phyloP scores from a whole-genome alignment of 441 rosid species.

The Erodium trifolium region DNA sequence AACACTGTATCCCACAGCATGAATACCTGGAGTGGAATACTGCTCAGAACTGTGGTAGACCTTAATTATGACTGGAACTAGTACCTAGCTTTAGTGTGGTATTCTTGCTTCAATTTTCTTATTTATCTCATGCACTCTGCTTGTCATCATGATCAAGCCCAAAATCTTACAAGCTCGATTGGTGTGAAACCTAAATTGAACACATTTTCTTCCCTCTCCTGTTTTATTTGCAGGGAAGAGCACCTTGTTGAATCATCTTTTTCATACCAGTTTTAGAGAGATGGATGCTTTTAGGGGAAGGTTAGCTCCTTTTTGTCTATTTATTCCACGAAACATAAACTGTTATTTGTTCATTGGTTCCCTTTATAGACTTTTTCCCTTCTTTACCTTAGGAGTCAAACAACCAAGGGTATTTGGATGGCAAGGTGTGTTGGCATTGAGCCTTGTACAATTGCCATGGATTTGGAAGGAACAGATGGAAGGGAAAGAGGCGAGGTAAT shows the following conservation, averaged over 20 bases:
- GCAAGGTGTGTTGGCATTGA: constrained; percentile 68
- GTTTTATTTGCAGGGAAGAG: constrained; percentile 50
- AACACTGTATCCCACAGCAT: no score
- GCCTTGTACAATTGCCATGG: constrained; percentile 80
- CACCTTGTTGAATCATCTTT: constrained; percentile 78
- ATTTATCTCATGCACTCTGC: no score
- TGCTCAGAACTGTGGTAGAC: no score
- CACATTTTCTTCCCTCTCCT: background rate
- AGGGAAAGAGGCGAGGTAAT: constrained; percentile 92
- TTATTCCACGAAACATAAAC: background rate
- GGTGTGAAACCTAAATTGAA: background rate
- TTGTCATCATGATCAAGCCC: no score
- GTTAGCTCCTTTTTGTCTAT: constrained; percentile 26
- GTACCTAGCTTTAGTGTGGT: no score
- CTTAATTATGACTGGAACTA: no score
- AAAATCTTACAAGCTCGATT: no score
- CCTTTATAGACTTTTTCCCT: background rate
- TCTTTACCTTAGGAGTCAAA: constrained; percentile 57
- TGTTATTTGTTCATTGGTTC: constrained; percentile 1
- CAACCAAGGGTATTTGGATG: constrained; percentile 91
- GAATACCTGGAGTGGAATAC: no score
- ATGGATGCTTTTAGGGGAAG: constrained; percentile 79
- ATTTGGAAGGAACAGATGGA: constrained; percentile 93
- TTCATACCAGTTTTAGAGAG: constrained; percentile 68
- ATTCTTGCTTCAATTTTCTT: no score